Percentiles rank a stretch among this genome's conserved stretches.
Evolutionary conservation across 441 rosid species (phyloP).

Genomic region (Macaranga tanarius): DNA sequence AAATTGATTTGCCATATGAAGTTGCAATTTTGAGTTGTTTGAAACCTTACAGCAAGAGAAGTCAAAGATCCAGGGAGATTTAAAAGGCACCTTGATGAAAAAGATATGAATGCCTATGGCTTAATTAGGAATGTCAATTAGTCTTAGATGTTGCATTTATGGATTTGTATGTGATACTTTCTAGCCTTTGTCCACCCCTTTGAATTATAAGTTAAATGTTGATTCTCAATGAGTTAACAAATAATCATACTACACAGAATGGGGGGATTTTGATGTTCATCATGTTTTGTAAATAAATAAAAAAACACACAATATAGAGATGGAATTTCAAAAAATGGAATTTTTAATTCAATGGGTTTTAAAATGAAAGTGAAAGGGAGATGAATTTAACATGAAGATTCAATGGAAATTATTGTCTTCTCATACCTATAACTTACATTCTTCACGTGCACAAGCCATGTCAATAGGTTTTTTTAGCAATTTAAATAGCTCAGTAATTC

Average conservation of each 20-base stretch:
- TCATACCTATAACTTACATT: no score
- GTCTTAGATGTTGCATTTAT: neutral
- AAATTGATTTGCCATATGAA: neutral
- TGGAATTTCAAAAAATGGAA: no score
- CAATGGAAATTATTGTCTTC: no score
- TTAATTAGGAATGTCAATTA: neutral
- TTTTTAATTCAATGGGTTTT: no score
- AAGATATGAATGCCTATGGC: neutral
- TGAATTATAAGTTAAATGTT: neutral
- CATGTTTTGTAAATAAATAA: neutral
- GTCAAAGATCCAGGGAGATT: slow-evolving; percentile 30
- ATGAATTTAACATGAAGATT: no score
- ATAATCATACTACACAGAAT: neutral
- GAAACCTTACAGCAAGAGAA: slow-evolving; percentile 38
- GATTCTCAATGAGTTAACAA: neutral
- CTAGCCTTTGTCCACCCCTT: neutral
- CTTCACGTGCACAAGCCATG: no score
- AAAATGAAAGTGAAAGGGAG: no score
- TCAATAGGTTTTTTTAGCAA: no score
- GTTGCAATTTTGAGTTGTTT: neutral
- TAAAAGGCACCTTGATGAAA: slow-evolving; percentile 28
- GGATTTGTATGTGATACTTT: neutral
- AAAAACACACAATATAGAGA: no score
- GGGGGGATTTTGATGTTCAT: neutral
- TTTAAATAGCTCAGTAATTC: no score